phyloP scores from a whole-genome alignment of 768 basidiomycete genomes.

The Exidia glandulosa region DNA sequence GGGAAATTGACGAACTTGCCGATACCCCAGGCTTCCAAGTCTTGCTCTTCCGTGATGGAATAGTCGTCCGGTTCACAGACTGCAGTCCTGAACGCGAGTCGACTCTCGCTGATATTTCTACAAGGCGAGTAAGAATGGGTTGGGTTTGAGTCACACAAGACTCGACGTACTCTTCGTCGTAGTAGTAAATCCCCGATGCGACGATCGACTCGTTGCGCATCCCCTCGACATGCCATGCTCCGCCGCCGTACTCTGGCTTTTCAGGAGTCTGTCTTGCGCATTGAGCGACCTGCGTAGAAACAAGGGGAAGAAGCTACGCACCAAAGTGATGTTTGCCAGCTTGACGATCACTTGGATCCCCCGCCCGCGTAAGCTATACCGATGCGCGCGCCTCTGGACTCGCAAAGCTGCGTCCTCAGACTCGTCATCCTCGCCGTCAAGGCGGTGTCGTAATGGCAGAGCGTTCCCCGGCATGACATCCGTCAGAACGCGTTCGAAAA shows the following conservation, averaged over 20 bases:
- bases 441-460: conserved; percentile 19
- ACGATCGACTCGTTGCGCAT: conserved; percentile 42
- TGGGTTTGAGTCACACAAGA: background rate
- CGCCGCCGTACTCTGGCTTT: conserved; percentile 22
- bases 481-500: conserved; percentile 42
- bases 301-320: conserved; percentile 16
- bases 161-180: background rate
- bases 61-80: conserved; percentile 36
- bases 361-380: conserved; percentile 27
- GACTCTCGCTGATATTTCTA: conserved; percentile 34
- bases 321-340: conserved; percentile 29
- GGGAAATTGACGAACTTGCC: conserved; percentile 34
- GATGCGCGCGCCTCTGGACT: conserved; percentile 15
- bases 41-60: conserved; percentile 33
- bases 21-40: conserved; percentile 40
- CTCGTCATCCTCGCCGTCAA: conserved; percentile 25
- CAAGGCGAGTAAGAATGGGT: background rate
- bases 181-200: conserved; percentile 33
- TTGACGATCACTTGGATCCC: conserved; percentile 30
- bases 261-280: conserved; percentile 22
- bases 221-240: conserved; percentile 40
- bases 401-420: conserved; percentile 37
- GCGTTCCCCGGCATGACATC: conserved; percentile 35
- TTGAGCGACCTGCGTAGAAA: too few relatives aligned
- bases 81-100: conserved; percentile 39